Percentiles rank a stretch among this genome's conserved stretches.
Evolutionary conservation across 2,329 filamentous ascomycete species (phyloP).

Genomic region (Cryphonectria naterciae): DNA sequence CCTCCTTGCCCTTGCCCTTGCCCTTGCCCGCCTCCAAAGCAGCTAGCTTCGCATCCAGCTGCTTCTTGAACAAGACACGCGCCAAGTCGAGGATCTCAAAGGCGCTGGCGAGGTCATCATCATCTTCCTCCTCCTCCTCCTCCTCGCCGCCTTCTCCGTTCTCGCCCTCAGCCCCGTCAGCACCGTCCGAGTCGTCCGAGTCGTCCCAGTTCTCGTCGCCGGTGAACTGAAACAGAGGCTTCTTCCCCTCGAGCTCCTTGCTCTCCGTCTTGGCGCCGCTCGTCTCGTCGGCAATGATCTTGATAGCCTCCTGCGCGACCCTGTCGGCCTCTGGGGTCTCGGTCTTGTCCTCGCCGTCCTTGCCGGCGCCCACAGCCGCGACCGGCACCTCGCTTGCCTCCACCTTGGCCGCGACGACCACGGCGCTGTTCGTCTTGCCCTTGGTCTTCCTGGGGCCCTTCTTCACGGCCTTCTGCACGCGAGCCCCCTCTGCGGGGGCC

Average conservation of each 20-base stretch:
- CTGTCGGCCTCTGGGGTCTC: conserved; percentile 43
- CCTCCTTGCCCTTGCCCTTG: conserved; percentile 47
- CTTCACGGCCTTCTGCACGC: conserved; percentile 56
- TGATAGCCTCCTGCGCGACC: conserved; percentile 51
- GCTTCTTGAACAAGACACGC: conserved; percentile 65
- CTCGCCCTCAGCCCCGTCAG: conserved; percentile 41
- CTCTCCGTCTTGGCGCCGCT: conserved; percentile 44
- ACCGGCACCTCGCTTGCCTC: conserved; percentile 31
- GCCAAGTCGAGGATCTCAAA: conserved; percentile 86
- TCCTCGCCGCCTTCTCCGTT: conserved; percentile 40
- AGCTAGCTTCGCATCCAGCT: conserved; percentile 48
- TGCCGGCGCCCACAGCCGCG: conserved; percentile 33
- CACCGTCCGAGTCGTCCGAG: conserved; percentile 65
- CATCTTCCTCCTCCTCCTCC: conserved; percentile 47
- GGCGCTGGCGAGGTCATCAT: conserved; percentile 76
- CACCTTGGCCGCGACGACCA: conserved; percentile 43
- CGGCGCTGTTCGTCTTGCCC: conserved; percentile 46
- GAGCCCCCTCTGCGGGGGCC: conserved; percentile 62
- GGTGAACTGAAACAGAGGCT: conserved; percentile 86
- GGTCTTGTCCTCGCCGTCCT: conserved; percentile 42
- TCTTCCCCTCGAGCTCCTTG: conserved; percentile 57
- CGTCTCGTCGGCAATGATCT: conserved; percentile 49
- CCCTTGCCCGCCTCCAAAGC: conserved; percentile 43
- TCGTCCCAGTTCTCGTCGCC: conserved; percentile 94
- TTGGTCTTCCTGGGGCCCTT: conserved; percentile 43